A percentile compares a stretch with the other conserved stretches of the same genome.
phyloP scores from a whole-genome alignment of 2,329 filamentous ascomycete genomes.

The Aspergillus sp. region DNA sequence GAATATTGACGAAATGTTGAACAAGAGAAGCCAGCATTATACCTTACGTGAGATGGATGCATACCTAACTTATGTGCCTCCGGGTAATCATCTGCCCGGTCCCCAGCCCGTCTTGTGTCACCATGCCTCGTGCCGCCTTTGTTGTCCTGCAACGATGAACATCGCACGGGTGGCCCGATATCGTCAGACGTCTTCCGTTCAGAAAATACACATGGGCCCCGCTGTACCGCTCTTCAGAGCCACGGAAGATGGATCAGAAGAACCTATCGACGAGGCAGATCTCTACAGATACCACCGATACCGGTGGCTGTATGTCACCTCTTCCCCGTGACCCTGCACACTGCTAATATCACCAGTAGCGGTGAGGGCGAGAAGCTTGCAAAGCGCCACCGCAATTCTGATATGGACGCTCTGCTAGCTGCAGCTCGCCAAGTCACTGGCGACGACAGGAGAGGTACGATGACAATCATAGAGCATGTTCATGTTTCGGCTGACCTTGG shows the following conservation, averaged over 20 bases:
- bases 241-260: conserved; percentile 5
- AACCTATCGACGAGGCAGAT: conserved; percentile 19
- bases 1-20: too few species aligned
- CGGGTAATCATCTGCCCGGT: too few species aligned
- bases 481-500: background rate
- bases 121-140: too few species aligned
- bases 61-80: too few species aligned
- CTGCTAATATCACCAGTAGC: conserved; percentile 14
- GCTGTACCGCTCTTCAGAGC: too few species aligned
- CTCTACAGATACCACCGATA: conserved; percentile 26
- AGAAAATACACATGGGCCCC: too few species aligned
- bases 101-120: too few species aligned
- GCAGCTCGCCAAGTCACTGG: conserved; percentile 6
- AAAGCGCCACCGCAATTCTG: conserved; percentile 26
- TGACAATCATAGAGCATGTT: background rate
- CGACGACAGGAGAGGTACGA: background rate
- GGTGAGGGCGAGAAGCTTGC: conserved; percentile 19
- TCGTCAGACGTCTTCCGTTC: too few species aligned
- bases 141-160: too few species aligned
- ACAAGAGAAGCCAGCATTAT: too few species aligned
- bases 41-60: too few species aligned
- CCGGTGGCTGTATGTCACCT: conserved; percentile 22
- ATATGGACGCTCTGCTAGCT: conserved; percentile 21
- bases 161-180: too few species aligned
- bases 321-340: background rate